Conservation (phyloP, 2,329 filamentous ascomycete species). For the Amauroascus niger region DNA sequence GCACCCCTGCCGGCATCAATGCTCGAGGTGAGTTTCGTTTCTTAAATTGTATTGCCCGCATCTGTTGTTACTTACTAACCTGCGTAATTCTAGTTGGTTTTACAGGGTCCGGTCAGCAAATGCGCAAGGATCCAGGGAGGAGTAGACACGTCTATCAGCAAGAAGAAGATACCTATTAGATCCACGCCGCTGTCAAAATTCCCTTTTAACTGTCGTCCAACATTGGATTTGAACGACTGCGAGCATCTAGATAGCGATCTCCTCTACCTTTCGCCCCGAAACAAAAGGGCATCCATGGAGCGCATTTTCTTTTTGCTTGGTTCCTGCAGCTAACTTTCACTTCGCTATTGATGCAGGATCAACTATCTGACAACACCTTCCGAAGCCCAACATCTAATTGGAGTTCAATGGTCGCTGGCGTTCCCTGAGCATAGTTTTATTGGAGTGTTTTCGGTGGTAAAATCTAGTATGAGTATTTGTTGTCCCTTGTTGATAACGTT, state of each 20-base stretch:
- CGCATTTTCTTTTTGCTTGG: background rate
- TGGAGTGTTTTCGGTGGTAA: background rate
- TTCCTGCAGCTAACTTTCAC: conserved; percentile 11
- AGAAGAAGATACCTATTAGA: conserved; percentile 54
- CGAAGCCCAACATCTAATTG: background rate
- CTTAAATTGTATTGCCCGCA: background rate
- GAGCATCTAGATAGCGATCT: background rate
- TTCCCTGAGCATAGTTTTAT: background rate
- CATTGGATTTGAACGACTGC: background rate
- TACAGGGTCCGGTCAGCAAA: conserved; percentile 85
- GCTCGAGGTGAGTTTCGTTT: conserved; percentile 60
- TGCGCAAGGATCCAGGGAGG: conserved; percentile 82
- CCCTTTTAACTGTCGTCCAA: background rate
- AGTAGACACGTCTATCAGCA: conserved; percentile 77
- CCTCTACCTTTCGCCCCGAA: background rate
- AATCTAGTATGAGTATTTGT: conserved; percentile 8
- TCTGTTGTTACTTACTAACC: background rate
- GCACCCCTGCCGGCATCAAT: conserved; percentile 75
- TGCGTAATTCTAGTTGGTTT: conserved; percentile 65
- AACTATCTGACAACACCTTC: conserved; percentile 2
- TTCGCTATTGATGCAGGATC: conserved; percentile 7
- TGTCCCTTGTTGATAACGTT: conserved; percentile 3
- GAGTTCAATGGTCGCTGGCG: conserved; percentile 1
- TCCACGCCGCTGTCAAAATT: conserved; percentile 19
- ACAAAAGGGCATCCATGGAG: background rate